Conservation (phyloP, 345 rosid genomes). For the Firmiana major region DNA sequence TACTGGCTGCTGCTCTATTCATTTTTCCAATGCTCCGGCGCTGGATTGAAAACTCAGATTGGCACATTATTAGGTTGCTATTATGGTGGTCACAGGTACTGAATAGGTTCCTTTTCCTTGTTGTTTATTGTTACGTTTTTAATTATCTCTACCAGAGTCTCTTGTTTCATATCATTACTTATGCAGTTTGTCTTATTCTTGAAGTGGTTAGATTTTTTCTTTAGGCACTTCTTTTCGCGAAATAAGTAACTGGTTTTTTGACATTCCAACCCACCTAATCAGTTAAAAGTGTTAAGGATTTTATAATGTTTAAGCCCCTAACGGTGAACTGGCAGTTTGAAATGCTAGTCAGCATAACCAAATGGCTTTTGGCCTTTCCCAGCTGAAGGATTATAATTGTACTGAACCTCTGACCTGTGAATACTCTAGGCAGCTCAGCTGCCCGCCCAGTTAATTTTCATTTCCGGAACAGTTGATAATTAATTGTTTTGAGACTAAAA, state of each 20-base stretch:
- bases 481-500: not conserved
- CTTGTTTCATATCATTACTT: not conserved
- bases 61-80: conserved; percentile 81
- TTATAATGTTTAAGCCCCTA: not conserved
- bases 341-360: not conserved
- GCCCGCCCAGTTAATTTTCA: not conserved
- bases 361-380: not conserved
- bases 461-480: not conserved
- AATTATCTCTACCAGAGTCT: conserved; percentile 2
- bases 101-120: not conserved
- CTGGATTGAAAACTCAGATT: conserved; percentile 97
- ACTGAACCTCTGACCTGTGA: not conserved
- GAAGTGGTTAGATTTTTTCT: not conserved
- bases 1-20: conserved; percentile 73
- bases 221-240: not conserved
- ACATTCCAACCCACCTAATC: not conserved
- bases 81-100: conserved; percentile 99
- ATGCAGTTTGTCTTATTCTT: not conserved
- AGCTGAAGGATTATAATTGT: not conserved
- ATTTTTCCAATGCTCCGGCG: conserved; percentile 94
- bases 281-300: not conserved
- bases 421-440: not conserved
- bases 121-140: not conserved
- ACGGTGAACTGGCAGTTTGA: not conserved
- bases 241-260: not conserved